A percentile compares a stretch with the other conserved stretches of the same genome.
Conservation (phyloP, 2,329 filamentous ascomycete species). For the Venturia nashicola region DNA sequence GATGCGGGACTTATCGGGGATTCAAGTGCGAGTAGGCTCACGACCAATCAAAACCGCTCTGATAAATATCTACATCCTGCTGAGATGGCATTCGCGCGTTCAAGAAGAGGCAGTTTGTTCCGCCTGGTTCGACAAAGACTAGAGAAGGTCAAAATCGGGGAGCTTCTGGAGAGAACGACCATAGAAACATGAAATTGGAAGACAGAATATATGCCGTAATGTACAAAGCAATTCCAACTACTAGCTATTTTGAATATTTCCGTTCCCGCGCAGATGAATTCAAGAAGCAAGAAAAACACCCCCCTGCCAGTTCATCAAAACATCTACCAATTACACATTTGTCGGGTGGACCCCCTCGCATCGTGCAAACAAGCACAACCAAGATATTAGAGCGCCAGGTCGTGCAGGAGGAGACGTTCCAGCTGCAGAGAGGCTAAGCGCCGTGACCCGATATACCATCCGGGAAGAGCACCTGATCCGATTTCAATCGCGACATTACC, state of each 20-base stretch:
- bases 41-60: neutral
- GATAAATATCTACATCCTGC: neutral
- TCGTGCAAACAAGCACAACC: neutral
- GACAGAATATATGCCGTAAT: neutral
- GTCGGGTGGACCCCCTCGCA: neutral
- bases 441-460: neutral
- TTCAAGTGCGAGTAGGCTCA: neutral
- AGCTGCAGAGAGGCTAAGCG: neutral
- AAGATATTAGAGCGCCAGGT: neutral
- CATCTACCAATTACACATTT: slow-evolving; percentile 5
- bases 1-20: neutral
- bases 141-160: too few relatives aligned
- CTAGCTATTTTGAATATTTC: neutral
- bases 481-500: neutral
- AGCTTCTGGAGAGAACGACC: too few relatives aligned
- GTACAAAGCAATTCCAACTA: neutral
- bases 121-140: too few relatives aligned
- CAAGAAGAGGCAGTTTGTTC: neutral
- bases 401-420: neutral
- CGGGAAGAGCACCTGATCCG: neutral
- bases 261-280: neutral
- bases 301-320: neutral
- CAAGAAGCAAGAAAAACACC: neutral
- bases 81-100: neutral
- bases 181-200: neutral